Base-by-base conservation (phyloP, 495 filamentous ascomycete species). In the Hypoxylon fuscum region DNA sequence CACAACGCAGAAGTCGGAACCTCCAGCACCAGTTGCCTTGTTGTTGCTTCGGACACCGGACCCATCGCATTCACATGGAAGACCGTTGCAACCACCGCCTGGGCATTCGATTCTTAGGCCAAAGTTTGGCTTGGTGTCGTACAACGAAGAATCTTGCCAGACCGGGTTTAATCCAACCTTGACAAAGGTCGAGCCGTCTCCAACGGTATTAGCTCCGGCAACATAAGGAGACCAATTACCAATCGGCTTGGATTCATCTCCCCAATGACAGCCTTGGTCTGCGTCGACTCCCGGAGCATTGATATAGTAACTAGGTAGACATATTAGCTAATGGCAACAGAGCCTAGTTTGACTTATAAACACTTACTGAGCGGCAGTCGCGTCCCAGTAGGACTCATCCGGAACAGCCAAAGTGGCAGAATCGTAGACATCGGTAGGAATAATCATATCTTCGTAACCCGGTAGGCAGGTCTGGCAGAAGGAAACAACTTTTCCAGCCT, bases 361-460 rank as follows among this genome's bases (percentile, higher is more conserved):
- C 0, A 69, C 78, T 76, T 80, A 93, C 86, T 95, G 90, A 45
- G 91, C 87, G 63, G 90, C 83, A 15, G 90, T 92, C 25, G 71
- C 65, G 56, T 79, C 85, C 90, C 90, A 95, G 72, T 93, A 93
- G 51, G 74, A 78, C 20, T 79, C 72, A 41, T 82, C 88, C 2
- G 91, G 90, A 40, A 93, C 89, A 48, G 91, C 90, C 32, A 95
- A 74, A 34, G 81, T 83, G 7, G 76, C 74, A n/a, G 63, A 67
- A 48, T 67, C 68, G 11, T 75, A 59, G 29, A 93, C 86, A 63
- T 86, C 69, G 23, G 88, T 93, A 10, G 90, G 89, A 69, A 93
- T 95, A 60, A 93, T 77, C 91, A 95, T 95, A 50, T 89, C 88
- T 76, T 95, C 91, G 69, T 92, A 90, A n/a, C 91, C 91, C 10